Evolutionary conservation across 2,329 filamentous ascomycete genomes (phyloP), one percentile per base, ranked within the genome.

Genomic region (Colletotrichum sp.): DNA sequence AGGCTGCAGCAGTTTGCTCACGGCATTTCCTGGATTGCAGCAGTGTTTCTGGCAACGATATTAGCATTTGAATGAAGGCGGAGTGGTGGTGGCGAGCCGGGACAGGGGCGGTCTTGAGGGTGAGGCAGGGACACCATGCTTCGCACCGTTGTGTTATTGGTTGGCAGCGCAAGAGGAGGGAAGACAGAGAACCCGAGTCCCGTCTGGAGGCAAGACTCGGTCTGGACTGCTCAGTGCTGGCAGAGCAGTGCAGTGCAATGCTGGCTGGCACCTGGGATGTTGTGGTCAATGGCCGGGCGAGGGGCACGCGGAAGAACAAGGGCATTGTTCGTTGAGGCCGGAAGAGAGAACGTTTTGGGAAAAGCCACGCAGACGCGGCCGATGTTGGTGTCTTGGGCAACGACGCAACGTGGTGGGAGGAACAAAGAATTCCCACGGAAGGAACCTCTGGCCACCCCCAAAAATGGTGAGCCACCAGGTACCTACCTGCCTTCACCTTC

Each of bases 341-440:
- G 69, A 72, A 59, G 34, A 75, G 29, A 25, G 32, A 32, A 62
- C 69, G 44, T 55, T 71, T 75, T 75, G 52, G 72, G 62, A 63
- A 39, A 61, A 67, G 69, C 68, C 72, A 72, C 36, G 69, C 72
- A 71, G 61, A 44, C 61, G 49, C 25, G 25, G 59, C 44, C n/a
- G 71, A 39, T 64, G 62, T 27, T 63, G 61, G 61, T 74, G 71
- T 74, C 67, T 75, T 67, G 32, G 34, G 44, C 29, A 32, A 64
- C 30, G 3, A 59, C 22, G 27, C 27, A 59, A 59, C 9, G 67
- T 49, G 22, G 39, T 32, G 68, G 44, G 66, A 16, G 49, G 36
- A 62, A 39, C 12, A 66, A 57, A 52, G 36, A 55, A 32, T 61
- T 29, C 57, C 27, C 44, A 22, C n/a, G n/a, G 44, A 49, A 61